phyloP scores from a whole-genome alignment of 2,329 filamentous ascomycete species.

The Colletotrichum nymphaeae region DNA sequence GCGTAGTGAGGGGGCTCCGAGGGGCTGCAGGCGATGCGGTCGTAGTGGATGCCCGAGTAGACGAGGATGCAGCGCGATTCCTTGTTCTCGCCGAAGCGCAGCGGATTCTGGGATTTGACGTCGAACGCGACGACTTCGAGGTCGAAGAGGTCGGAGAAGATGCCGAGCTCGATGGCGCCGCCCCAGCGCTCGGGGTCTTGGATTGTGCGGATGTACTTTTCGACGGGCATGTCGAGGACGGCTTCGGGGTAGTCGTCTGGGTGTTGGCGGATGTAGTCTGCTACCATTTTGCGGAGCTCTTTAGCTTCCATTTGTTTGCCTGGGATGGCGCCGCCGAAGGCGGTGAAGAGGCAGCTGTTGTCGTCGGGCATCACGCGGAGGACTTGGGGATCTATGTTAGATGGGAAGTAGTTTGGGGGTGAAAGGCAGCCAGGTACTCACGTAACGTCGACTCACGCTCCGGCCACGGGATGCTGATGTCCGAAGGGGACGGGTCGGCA shows the following conservation, averaged over 20 bases:
- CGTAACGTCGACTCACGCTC: conserved; percentile 63
- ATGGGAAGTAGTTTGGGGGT: conserved; percentile 47
- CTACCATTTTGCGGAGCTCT: conserved; percentile 80
- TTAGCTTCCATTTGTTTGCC: conserved; percentile 55
- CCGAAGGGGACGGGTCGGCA: conserved; percentile 14
- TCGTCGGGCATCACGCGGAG: conserved; percentile 97
- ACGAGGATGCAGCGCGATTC: conserved; percentile 80
- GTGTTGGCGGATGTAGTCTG: conserved; percentile 80
- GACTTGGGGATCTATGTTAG: conserved; percentile 59
- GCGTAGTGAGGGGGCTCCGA: conserved; percentile 67
- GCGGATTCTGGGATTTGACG: conserved; percentile 60
- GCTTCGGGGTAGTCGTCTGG: conserved; percentile 79
- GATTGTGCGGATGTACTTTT: conserved; percentile 86
- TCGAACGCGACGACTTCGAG: conserved; percentile 89
- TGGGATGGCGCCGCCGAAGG: conserved; percentile 84
- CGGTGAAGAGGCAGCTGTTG: conserved; percentile 94
- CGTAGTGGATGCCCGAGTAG: conserved; percentile 95
- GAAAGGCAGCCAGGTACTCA: conserved; percentile 41
- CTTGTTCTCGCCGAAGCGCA: conserved; percentile 81
- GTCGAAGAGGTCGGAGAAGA: conserved; percentile 85
- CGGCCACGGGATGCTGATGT: conserved; percentile 57
- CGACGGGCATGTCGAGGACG: conserved; percentile 78
- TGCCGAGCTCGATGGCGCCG: conserved; percentile 88
- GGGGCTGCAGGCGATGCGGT: conserved; percentile 82
- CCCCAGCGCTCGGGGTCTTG: conserved; percentile 87